Percentiles rank a stretch among this genome's conserved stretches.
These are phyloP conservation scores for Penicillium riverlandense DNA, from an alignment of 495 filamentous ascomycete genomes.

Conservation along the genomic window DNA sequence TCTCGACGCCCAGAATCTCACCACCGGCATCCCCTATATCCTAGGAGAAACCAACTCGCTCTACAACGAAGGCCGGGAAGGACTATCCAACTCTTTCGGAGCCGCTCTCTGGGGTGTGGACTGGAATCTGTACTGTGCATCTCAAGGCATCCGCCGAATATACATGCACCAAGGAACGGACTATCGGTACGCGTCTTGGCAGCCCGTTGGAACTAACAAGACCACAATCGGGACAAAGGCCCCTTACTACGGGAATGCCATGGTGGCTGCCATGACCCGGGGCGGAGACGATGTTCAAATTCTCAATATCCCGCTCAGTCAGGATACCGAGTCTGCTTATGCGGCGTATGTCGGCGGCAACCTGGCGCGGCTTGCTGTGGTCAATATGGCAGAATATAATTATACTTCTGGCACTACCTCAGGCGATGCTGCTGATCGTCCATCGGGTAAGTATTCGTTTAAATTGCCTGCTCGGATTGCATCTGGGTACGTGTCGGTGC, in stretches of 20 bases:
- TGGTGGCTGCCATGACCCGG: conserved; percentile 9
- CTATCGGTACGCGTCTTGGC: conserved; percentile 16
- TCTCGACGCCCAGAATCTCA: conserved; percentile 25
- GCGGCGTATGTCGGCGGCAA: conserved; percentile 43
- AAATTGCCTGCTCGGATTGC: conserved; percentile 16
- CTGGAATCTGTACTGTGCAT: conserved; percentile 56
- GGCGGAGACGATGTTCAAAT: conserved; percentile 5
- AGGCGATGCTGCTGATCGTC: conserved; percentile 15
- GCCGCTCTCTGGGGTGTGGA: conserved; percentile 65
- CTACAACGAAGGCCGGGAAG: conserved; percentile 55
- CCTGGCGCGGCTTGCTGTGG: conserved; percentile 43
- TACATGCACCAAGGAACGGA: conserved; percentile 16
- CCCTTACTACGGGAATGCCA: conserved; percentile 14
- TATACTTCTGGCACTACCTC: conserved; percentile 30
- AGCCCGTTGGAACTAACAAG: conserved; percentile 34
- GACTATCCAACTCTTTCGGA: conserved; percentile 62
- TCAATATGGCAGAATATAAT: conserved; percentile 57
- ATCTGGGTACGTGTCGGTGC: conserved; percentile 22
- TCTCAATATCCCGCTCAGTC: conserved; percentile 33
- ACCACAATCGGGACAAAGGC: conserved; percentile 5
- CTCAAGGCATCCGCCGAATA: conserved; percentile 12
- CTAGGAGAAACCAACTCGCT: conserved; percentile 62
- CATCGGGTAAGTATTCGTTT: conserved; percentile 40
- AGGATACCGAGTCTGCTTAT: conserved; percentile 48
- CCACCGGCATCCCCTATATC: conserved; percentile 46